Percentiles rank a stretch among this genome's conserved stretches.
These are phyloP conservation scores for Solanum hybrid DNA, from an alignment of 305 asterid species.

Conservation along the genomic window DNA sequence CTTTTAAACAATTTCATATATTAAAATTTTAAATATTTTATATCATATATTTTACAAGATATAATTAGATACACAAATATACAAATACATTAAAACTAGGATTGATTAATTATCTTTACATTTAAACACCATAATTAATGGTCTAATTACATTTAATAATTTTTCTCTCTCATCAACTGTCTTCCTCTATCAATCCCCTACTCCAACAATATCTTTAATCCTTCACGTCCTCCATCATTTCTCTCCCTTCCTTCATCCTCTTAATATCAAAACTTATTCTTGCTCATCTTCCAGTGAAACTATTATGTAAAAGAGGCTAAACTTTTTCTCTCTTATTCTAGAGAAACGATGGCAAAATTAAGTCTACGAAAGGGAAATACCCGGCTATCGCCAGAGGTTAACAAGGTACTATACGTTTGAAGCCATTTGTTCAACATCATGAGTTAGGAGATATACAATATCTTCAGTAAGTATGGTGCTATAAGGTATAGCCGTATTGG, in stretches of 20 bases:
- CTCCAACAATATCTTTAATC: not conserved
- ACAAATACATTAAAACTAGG: too few relatives aligned
- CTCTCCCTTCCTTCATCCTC: not conserved
- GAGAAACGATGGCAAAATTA: conserved; percentile 42
- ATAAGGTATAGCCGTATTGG: conserved; percentile 83
- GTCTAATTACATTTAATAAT: not conserved
- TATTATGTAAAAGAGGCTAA: not conserved
- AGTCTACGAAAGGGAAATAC: conserved; percentile 78
- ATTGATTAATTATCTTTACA: not conserved
- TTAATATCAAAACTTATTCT: not conserved
- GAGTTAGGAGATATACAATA: conserved; percentile 93
- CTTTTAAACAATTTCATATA: not conserved
- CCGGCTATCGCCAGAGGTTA: conserved; percentile 85
- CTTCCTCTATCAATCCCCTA: not conserved
- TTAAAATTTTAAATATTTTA: too few relatives aligned
- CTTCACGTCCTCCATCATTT: not conserved
- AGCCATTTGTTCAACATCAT: conserved; percentile 84
- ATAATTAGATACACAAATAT: too few relatives aligned
- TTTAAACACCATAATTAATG: not conserved
- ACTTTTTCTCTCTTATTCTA: not conserved
- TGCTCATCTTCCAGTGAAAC: not conserved
- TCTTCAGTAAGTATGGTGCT: conserved; percentile 86
- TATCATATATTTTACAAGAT: not conserved
- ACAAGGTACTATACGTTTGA: conserved; percentile 70
- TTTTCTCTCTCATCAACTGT: too few relatives aligned